phyloP scores from a whole-genome alignment of 139 green algal genomes.

The Limnomonas spitsbergensis region DNA sequence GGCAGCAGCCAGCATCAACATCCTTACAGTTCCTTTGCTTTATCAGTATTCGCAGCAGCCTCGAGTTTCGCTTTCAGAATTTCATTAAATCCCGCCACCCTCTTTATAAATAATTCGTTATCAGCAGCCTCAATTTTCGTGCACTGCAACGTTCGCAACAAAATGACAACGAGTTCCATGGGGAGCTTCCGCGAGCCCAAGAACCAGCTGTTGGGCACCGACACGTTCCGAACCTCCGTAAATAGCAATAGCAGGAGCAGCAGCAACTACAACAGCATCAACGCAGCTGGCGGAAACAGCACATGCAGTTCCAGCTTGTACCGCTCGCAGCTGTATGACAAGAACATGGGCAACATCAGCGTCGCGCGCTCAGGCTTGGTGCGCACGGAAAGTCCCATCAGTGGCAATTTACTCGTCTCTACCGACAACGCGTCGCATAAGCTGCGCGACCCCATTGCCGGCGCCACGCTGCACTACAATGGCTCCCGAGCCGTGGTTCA shows the following conservation, averaged over 20 bases:
- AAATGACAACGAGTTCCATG: too few species aligned
- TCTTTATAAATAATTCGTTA: too few species aligned
- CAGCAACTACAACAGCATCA: too few species aligned
- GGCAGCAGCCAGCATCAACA: too few species aligned
- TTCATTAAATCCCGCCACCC: too few species aligned
- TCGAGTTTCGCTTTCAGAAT: too few species aligned
- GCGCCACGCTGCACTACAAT: conserved; percentile 11
- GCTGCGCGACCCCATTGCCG: conserved; percentile 28
- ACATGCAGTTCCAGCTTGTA: not conserved
- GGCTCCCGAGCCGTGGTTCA: conserved; percentile 4
- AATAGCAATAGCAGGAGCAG: too few species aligned
- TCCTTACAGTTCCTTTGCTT: too few species aligned
- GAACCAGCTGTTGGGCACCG: conserved; percentile 8
- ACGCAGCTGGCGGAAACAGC: too few species aligned
- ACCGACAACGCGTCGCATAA: not conserved
- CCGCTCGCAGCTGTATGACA: conserved; percentile 23
- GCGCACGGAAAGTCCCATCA: conserved; percentile 26
- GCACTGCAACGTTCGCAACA: too few species aligned
- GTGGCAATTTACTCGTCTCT: conserved; percentile 24
- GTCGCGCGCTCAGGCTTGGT: conserved; percentile 20
- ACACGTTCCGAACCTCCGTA: conserved; percentile 25
- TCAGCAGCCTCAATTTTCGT: too few species aligned
- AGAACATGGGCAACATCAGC: conserved; percentile 23
- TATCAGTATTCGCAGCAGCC: too few species aligned
- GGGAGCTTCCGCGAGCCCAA: not conserved